Conservation (phyloP, 2,329 filamentous ascomycete genomes). For the Lojkania enalia region DNA sequence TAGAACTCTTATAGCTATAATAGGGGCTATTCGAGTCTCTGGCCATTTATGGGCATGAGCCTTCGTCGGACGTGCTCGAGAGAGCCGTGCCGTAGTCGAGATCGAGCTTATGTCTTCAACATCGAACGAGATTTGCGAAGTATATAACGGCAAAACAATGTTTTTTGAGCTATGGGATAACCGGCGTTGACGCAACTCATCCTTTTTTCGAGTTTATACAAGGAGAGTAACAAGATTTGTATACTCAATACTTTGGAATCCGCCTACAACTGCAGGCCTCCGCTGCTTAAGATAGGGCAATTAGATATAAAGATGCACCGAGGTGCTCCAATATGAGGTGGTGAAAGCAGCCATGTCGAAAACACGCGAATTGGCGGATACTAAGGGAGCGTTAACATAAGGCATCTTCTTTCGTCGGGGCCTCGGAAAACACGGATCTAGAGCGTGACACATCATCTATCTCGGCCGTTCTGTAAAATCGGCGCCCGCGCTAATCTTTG, state of each 20-base stretch:
- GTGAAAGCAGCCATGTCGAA: no score
- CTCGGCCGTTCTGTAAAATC: neutral
- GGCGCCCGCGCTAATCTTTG: neutral
- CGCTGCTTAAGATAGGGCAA: constrained; percentile 1
- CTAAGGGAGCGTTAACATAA: no score
- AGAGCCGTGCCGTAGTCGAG: constrained; percentile 23
- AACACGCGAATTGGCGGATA: no score
- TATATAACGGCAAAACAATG: constrained; percentile 26
- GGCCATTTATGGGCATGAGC: constrained; percentile 17
- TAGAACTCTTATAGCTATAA: constrained; percentile 31
- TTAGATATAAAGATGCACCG: constrained; percentile 1
- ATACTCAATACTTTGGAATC: constrained; percentile 5
- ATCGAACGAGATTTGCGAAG: constrained; percentile 33
- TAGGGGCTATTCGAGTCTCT: constrained; percentile 28
- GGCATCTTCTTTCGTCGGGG: no score
- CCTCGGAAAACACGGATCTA: no score
- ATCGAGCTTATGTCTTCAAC: constrained; percentile 36
- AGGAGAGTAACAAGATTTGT: neutral
- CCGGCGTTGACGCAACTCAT: constrained; percentile 13
- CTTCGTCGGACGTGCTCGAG: constrained; percentile 13
- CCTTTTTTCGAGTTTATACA: constrained; percentile 3
- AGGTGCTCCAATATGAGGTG: no score
- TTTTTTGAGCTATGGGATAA: constrained; percentile 21
- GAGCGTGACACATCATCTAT: no score
- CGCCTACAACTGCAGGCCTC: constrained; percentile 3